These are phyloP conservation scores for Candida sanyiensis DNA, from an alignment of 805 yeast genomes.

Conservation along the genomic window DNA sequence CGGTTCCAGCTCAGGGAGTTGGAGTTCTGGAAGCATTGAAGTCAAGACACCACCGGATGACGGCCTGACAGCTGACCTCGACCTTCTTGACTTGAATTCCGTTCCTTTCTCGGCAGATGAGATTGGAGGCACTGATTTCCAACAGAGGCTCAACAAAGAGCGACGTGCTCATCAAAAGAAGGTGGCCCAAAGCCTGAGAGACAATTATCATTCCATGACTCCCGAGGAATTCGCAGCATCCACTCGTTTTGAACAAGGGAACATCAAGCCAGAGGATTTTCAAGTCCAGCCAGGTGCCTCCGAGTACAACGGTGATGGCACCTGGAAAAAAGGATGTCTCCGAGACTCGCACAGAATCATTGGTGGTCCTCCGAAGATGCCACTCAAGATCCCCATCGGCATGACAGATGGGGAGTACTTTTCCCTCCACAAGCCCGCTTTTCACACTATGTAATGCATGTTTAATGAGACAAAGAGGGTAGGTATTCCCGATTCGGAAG, in stretches of 20 bases:
- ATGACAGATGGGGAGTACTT: conserved; percentile 23
- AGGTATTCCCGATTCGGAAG: neutral
- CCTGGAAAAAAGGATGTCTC: conserved; percentile 19
- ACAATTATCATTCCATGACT: conserved; percentile 9
- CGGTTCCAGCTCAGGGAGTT: neutral
- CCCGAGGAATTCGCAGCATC: conserved; percentile 19
- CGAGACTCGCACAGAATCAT: conserved; percentile 15
- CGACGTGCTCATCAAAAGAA: conserved; percentile 8
- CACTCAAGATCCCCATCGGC: conserved; percentile 26
- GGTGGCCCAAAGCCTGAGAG: neutral
- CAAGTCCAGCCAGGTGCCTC: conserved; percentile 21
- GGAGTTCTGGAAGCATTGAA: too few relatives aligned
- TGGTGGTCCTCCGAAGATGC: conserved; percentile 16
- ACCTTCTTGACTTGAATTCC: conserved; percentile 9
- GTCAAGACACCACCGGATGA: too few relatives aligned
- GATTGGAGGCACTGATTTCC: conserved; percentile 12
- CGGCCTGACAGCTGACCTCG: too few relatives aligned
- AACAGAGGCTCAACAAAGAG: conserved; percentile 1
- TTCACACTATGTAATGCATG: conserved; percentile 6
- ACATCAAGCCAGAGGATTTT: conserved; percentile 15
- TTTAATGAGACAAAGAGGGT: neutral
- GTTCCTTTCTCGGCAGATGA: conserved; percentile 23
- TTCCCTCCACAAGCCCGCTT: conserved; percentile 12
- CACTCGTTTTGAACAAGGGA: conserved; percentile 21
- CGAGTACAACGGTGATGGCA: conserved; percentile 24